Conservation (phyloP, 257 asterid species). For the Forsythia viridissima region DNA sequence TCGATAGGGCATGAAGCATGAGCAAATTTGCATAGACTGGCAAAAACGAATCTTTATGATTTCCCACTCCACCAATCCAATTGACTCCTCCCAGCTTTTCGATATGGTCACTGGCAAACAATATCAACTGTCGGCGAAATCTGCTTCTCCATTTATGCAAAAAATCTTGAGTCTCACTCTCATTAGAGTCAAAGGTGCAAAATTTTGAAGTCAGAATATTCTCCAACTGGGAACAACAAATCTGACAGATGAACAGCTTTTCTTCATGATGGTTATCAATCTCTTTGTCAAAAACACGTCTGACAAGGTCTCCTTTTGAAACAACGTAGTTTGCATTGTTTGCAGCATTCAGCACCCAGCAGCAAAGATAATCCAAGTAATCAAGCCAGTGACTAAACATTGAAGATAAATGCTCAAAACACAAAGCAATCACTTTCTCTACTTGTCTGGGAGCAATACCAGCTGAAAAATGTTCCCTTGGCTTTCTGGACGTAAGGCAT, state of each 20-base stretch:
- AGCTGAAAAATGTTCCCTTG: constrained; percentile 17
- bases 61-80: constrained; percentile 95
- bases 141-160: constrained; percentile 64
- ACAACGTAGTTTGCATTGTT: constrained; percentile 40
- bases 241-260: constrained; percentile 73
- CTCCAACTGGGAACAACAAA: constrained; percentile 80
- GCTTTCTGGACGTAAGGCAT: constrained; percentile 36
- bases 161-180: constrained; percentile 35
- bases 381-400: constrained; percentile 68
- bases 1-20: constrained; percentile 66
- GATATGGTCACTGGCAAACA: constrained; percentile 41
- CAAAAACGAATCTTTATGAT: constrained; percentile 84
- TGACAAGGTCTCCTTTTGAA: constrained; percentile 73
- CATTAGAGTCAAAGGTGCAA: constrained; percentile 23
- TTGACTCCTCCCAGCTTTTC: constrained; percentile 40
- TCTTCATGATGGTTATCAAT: constrained; percentile 96
- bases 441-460: constrained; percentile 71
- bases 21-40: constrained; percentile 76
- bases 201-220: constrained; percentile 41
- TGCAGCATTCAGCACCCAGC: constrained; percentile 57
- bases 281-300: constrained; percentile 94
- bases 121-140: constrained; percentile 53
- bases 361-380: constrained; percentile 69
- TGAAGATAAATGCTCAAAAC: constrained; percentile 72
- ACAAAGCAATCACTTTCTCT: constrained; percentile 76